Evolutionary conservation across 176 grass and related monocot genomes (phyloP).

Genomic region (Rhynchospora breviuscula): DNA sequence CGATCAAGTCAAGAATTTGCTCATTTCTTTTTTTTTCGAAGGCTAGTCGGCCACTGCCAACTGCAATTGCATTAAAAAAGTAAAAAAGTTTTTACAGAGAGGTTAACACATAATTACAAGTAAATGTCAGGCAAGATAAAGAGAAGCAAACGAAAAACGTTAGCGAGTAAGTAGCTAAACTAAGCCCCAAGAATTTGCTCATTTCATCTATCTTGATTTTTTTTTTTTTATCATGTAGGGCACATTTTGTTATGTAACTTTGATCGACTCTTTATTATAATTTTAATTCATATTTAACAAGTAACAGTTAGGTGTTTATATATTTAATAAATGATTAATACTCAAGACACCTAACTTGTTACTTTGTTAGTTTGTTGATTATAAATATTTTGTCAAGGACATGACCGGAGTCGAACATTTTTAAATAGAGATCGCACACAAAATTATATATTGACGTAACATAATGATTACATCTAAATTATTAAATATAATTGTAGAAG

Average conservation of each 20-base stretch:
- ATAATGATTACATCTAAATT: too few species aligned
- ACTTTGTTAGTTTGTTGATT: neutral
- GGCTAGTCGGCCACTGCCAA: too few species aligned
- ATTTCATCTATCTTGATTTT: neutral
- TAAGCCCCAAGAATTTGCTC: neutral
- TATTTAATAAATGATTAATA: neutral
- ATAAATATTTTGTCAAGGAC: neutral
- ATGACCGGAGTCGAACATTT: too few species aligned
- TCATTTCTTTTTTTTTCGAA: neutral
- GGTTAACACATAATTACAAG: too few species aligned
- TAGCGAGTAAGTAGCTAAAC: too few species aligned
- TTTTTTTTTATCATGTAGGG: neutral
- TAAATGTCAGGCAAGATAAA: too few species aligned
- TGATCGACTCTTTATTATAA: neutral
- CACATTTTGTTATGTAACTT: neutral
- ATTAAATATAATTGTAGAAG: too few species aligned
- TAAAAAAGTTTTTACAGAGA: too few species aligned
- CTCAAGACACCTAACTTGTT: neutral
- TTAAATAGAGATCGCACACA: too few species aligned
- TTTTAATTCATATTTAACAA: neutral
- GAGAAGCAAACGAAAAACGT: too few species aligned
- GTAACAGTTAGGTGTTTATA: neutral
- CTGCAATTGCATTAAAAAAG: too few species aligned
- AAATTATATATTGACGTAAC: too few species aligned
- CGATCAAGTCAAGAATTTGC: neutral